These are phyloP conservation scores for Rhizomucor miehei DNA, from an alignment of 371 early-diverging fungal species.

Conservation along the genomic window DNA sequence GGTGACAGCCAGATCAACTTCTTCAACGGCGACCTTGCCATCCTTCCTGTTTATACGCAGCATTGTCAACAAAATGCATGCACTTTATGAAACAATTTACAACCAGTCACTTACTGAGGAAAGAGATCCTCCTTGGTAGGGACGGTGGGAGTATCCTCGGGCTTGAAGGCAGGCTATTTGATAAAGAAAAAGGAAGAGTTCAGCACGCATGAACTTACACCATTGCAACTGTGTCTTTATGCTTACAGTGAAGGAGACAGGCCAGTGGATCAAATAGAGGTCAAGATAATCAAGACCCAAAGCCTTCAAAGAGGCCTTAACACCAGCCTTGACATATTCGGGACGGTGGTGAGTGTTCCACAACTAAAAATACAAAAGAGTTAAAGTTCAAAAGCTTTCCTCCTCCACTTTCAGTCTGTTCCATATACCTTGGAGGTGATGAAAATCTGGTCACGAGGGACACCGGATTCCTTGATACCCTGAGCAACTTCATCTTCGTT, in stretches of 20 bases:
- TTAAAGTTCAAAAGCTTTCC: background rate
- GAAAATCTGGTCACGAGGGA: constrained; percentile 75
- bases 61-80: background rate
- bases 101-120: constrained; percentile 31
- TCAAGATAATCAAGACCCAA: constrained; percentile 86
- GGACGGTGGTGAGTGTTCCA: constrained; percentile 83
- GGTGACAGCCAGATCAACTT: constrained; percentile 50
- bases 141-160: constrained; percentile 33
- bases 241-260: constrained; percentile 31
- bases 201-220: no score
- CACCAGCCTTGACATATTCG: constrained; percentile 62
- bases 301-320: constrained; percentile 67
- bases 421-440: constrained; percentile 72
- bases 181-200: background rate
- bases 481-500: constrained; percentile 89
- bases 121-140: constrained; percentile 31
- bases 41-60: constrained; percentile 10
- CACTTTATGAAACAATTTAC: no score
- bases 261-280: constrained; percentile 87
- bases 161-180: constrained; percentile 23
- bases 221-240: background rate
- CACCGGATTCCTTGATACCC: constrained; percentile 54
- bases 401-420: background rate
- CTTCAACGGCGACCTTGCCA: constrained; percentile 36
- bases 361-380: constrained; percentile 34